Evolutionary conservation across 208 protist species (phyloP).

Genomic region (Leishmania gerbilli): DNA sequence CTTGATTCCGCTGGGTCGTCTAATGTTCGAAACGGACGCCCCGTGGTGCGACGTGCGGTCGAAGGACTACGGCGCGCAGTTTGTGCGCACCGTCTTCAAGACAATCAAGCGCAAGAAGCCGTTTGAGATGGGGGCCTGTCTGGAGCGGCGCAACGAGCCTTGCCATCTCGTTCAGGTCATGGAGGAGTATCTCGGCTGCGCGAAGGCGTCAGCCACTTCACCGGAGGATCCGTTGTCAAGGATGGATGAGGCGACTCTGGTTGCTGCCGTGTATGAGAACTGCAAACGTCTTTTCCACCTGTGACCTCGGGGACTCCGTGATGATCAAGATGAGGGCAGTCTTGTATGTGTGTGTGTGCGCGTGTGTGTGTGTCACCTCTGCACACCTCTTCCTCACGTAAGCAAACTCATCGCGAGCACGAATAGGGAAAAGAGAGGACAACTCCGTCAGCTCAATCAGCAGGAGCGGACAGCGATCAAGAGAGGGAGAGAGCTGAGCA

Average conservation of each 20-base stretch:
- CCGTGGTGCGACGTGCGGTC: conserved; percentile 95
- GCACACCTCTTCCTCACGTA: background rate
- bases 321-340: background rate
- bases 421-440: background rate
- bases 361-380: background rate
- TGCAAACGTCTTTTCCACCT: conserved; percentile 44
- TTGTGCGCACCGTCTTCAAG: conserved; percentile 67
- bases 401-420: background rate
- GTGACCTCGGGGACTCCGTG: background rate
- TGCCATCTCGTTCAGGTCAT: conserved; percentile 84
- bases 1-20: conserved; percentile 73
- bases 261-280: conserved; percentile 47
- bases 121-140: conserved; percentile 56
- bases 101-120: conserved; percentile 65
- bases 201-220: conserved; percentile 4
- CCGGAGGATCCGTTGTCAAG: background rate
- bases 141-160: conserved; percentile 93
- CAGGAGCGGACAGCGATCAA: background rate
- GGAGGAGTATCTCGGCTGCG: conserved; percentile 63
- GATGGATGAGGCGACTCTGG: conserved; percentile 39
- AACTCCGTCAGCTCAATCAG: background rate
- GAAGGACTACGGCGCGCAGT: conserved; percentile 81
- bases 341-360: background rate
- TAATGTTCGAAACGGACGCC: conserved; percentile 95
- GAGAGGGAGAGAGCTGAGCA: background rate